Evolutionary conservation across 345 rosid genomes (phyloP), one percentile per base, ranked within the genome.

Genomic region (Ceriops zippeliana): DNA sequence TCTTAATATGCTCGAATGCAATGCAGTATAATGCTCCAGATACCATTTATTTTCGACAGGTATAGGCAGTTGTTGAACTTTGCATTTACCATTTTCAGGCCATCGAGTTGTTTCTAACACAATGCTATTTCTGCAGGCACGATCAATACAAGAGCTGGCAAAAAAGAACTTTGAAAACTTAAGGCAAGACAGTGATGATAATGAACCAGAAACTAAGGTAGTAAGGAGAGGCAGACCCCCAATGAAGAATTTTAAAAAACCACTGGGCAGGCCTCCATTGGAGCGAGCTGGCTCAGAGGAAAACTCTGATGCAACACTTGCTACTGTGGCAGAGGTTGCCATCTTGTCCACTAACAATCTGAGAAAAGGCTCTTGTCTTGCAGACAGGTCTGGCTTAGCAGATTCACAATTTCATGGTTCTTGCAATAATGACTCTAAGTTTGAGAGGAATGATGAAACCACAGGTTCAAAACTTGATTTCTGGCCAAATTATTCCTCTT

Each of bases 1-100:
- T 88, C 75, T 76, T 95, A 75, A 88, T 95, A 71, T 91, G 97
- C 79, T 72, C 93, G 57, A 95, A 95, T 73, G 99, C 99, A 52
- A 91, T 95, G 99, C 86, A 86, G 75, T 95, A 91, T 75, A 95
- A 95, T 86, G 66, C 99, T 35, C 77, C 99, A 24, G 99, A 91
- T 77, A 95, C 99, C 52, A 79, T 95, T 53, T 95, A 91, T 74
- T 86, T 81, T 68, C 84, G 93, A 69, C 98, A 95, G 98, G 99
- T 95, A 56, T 5, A 56, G 16, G 13, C 49, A 42, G 49, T 42
- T 56, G 19, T 27, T 56, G 59, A 56, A 42, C 49, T 13, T 56
- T 56, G 59, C 31, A 21, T 56, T 3, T 11, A 13, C 19, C 5
- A 27, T 3, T 56, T 56, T 56, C 17, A 42, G 49, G 49, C 49